These are phyloP conservation scores for Pezicula carpinea DNA, from an alignment of 2,329 filamentous ascomycete genomes.

Conservation along the genomic window DNA sequence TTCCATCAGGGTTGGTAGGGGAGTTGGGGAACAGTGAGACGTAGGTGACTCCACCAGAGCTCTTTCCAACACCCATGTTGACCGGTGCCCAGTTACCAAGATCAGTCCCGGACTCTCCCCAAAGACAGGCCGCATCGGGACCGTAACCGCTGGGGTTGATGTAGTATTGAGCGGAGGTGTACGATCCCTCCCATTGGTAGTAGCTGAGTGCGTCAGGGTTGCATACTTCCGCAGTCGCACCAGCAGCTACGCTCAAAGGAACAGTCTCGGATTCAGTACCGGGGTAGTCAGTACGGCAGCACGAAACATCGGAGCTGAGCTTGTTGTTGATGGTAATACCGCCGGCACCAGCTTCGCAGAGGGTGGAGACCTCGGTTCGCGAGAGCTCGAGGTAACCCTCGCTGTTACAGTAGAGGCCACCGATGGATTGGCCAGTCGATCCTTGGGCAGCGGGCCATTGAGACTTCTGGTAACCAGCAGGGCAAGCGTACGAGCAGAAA, in stretches of 20 bases:
- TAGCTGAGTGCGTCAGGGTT: conserved; percentile 70
- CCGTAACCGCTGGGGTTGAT: conserved; percentile 76
- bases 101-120: conserved; percentile 57
- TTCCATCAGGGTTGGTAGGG: conserved; percentile 61
- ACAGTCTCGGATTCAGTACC: conserved; percentile 86
- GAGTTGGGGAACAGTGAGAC: conserved; percentile 81
- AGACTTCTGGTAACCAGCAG: conserved; percentile 84
- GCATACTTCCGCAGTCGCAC: conserved; percentile 58
- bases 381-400: conserved; percentile 74
- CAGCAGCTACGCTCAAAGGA: conserved; percentile 60
- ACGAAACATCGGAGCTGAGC: conserved; percentile 58
- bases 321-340: conserved; percentile 74
- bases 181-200: conserved; percentile 70
- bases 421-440: conserved; percentile 74
- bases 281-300: conserved; percentile 96
- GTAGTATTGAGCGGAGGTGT: conserved; percentile 93
- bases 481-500: conserved; percentile 93
- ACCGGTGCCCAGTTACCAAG: conserved; percentile 82
- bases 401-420: conserved; percentile 75
- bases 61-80: conserved; percentile 77
- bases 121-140: conserved; percentile 68
- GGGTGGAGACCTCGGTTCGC: conserved; percentile 57
- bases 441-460: conserved; percentile 86
- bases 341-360: conserved; percentile 68
- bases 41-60: conserved; percentile 61